A percentile compares a stretch with the other conserved stretches of the same genome.
These are phyloP conservation scores for Daldinia childiae DNA, from an alignment of 495 filamentous ascomycete species.

Conservation along the genomic window DNA sequence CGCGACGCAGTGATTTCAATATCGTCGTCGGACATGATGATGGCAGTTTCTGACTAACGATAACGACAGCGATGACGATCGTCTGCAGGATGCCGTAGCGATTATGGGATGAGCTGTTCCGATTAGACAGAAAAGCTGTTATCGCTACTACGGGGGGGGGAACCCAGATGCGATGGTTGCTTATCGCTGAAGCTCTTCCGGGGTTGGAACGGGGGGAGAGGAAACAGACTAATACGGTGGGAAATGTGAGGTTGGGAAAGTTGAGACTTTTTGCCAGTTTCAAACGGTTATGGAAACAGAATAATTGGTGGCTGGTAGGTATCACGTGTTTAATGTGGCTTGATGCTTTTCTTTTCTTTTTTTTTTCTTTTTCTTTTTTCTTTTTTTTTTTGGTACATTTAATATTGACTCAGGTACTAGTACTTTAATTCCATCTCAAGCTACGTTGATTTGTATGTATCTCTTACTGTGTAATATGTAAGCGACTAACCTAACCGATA, in stretches of 20 bases:
- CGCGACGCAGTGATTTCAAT: conserved; percentile 36
- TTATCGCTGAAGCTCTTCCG: conserved; percentile 20
- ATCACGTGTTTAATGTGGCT: neutral
- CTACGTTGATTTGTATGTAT: too few relatives aligned
- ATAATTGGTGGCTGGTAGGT: neutral
- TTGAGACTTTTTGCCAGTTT: conserved; percentile 1
- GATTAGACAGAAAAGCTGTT: conserved; percentile 15
- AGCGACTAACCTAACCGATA: neutral
- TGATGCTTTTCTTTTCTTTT: neutral
- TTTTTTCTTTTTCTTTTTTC: neutral
- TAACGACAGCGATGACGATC: neutral
- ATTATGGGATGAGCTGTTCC: conserved; percentile 3
- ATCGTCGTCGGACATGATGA: conserved; percentile 43
- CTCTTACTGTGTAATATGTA: neutral
- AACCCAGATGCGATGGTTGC: conserved; percentile 8
- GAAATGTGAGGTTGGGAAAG: conserved; percentile 10
- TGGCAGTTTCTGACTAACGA: neutral
- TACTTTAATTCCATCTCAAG: too few relatives aligned
- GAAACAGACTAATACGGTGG: conserved; percentile 3
- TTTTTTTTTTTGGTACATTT: neutral
- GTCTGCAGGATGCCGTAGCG: conserved; percentile 14
- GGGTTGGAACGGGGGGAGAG: neutral
- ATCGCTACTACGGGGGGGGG: conserved; percentile 6
- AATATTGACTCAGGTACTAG: neutral
- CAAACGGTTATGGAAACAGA: conserved; percentile 5